Base-by-base conservation (phyloP, 257 asterid genomes). In the Petunia axillaris region DNA sequence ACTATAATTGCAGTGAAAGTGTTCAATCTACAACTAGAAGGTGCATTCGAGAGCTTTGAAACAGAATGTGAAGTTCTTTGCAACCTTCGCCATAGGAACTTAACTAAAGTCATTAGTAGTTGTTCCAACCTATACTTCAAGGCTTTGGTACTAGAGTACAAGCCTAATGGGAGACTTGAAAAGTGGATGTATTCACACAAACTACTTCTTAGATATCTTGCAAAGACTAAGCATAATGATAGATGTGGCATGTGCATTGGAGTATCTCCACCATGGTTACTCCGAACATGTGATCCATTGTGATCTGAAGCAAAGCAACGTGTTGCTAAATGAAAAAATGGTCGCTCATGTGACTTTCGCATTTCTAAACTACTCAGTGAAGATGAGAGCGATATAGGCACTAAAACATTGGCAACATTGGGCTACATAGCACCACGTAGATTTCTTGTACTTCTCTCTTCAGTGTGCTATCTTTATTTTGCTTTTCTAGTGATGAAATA, bases 301-400 rank as follows among this genome's bases (percentile, higher is more conserved):
- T 68, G 89, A 85, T 75, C 2, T 87, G 75, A 81, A 87, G 76
- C 90, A 87, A 3, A 79, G 81, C 44, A 87, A 87, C 10, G 83
- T 87, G 3, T 78, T 87, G 38, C 44, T 87, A n/a, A 86, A 87
- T 36, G 63, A 58, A 43, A 64, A 85, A 6, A 78, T 85, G 87
- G 81, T 83, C 1, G 88, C 87, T 4, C 84, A 78, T 70, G 78
- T 87, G 88, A 87, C 79, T 85, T 87, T 38, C 88, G 87, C 13
- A 79, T 81, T 3, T 60, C 87, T 8, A 85, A 85, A 65, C 36
- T 87, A 10, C 68, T 86, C n/a, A 60, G 76, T 1, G 85, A 74
- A 9, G 89, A 70, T 16, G 85, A 81, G 4, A 83, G 83, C 10
- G 44, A 76, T 8, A 36, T n/a, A 1, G 82, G 79, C 66, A 85